A percentile compares a stretch with the other conserved stretches of the same genome.
phyloP scores from a whole-genome alignment of 164 flowering plant genomes.

The Amborella trichopoda region DNA sequence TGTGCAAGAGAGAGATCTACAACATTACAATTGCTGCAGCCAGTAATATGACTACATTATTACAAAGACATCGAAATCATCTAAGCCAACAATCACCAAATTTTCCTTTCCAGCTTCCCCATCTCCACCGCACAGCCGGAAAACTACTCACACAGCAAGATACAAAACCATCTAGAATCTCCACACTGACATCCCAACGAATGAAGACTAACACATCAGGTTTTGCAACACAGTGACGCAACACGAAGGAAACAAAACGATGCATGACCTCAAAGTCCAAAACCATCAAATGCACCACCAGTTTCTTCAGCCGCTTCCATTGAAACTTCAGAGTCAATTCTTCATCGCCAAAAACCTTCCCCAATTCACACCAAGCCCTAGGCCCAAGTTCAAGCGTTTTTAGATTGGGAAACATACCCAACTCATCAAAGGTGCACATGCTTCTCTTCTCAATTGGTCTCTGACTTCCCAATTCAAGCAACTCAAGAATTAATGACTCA shows the following conservation, averaged over 20 bases:
- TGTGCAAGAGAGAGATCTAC: too few species aligned
- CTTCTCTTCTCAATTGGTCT: too few species aligned
- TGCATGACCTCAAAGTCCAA: constrained; percentile 13
- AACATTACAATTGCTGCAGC: too few species aligned
- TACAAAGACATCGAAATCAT: too few species aligned
- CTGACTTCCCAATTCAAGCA: constrained; percentile 10
- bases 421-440: constrained; percentile 14
- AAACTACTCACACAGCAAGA: constrained; percentile 14
- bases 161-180: constrained; percentile 13
- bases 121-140: constrained; percentile 30
- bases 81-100: constrained; percentile 16
- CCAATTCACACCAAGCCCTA: constrained; percentile 27
- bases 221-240: constrained; percentile 22
- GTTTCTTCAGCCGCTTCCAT: constrained; percentile 16
- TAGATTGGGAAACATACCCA: constrained; percentile 20
- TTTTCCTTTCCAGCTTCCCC: constrained; percentile 33
- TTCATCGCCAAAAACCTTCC: constrained; percentile 7
- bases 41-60: too few species aligned
- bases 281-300: constrained; percentile 19
- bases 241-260: constrained; percentile 14
- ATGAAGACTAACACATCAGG: constrained; percentile 19
- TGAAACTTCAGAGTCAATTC: constrained; percentile 7
- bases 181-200: constrained; percentile 13
- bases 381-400: constrained; percentile 19
- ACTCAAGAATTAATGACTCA: constrained; percentile 19